phyloP scores from a whole-genome alignment of 1,284 basidiomycete species.

The Austroboletus novae-zelandiae region DNA sequence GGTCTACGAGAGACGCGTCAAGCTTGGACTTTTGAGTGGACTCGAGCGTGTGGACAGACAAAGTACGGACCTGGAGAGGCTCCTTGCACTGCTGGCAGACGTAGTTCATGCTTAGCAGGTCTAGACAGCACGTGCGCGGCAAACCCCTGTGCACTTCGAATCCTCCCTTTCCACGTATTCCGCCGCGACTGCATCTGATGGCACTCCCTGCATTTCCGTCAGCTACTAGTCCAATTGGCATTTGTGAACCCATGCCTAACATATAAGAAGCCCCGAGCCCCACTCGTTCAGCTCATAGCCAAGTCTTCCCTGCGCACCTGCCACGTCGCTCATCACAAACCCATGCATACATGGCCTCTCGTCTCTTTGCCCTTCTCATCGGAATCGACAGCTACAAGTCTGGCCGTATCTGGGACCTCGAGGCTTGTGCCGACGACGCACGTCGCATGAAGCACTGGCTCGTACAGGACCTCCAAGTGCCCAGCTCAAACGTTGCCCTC shows the following conservation, averaged over 20 bases:
- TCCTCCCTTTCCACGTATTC: conserved; percentile 3
- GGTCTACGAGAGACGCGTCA: conserved; percentile 80
- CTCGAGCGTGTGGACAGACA: conserved; percentile 3
- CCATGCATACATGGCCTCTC: conserved; percentile 39
- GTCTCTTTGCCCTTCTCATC: conserved; percentile 59
- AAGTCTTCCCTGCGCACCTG: conserved; percentile 8
- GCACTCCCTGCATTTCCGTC: conserved; percentile 23
- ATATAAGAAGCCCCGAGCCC: conserved; percentile 23
- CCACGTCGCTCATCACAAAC: conserved; percentile 7
- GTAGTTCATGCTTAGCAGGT: conserved; percentile 45
- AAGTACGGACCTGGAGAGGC: conserved; percentile 63
- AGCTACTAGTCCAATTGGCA: conserved; percentile 2
- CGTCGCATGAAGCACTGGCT: conserved; percentile 55
- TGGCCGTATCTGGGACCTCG: conserved; percentile 59
- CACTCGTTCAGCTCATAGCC: conserved; percentile 1
- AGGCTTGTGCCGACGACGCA: conserved; percentile 61
- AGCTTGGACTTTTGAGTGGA: conserved; percentile 45
- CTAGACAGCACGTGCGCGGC: too few relatives aligned
- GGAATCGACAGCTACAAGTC: conserved; percentile 67
- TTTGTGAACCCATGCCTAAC: conserved; percentile 10
- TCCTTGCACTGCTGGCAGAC: conserved; percentile 88
- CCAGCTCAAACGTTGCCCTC: conserved; percentile 53
- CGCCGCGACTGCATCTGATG: conserved; percentile 19
- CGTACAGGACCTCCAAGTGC: conserved; percentile 51
- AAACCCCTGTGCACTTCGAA: too few relatives aligned